Percentiles rank a stretch among this genome's conserved stretches.
Evolutionary conservation across 257 asterid genomes (phyloP).

Genomic region (Jacaranda mimosifolia): DNA sequence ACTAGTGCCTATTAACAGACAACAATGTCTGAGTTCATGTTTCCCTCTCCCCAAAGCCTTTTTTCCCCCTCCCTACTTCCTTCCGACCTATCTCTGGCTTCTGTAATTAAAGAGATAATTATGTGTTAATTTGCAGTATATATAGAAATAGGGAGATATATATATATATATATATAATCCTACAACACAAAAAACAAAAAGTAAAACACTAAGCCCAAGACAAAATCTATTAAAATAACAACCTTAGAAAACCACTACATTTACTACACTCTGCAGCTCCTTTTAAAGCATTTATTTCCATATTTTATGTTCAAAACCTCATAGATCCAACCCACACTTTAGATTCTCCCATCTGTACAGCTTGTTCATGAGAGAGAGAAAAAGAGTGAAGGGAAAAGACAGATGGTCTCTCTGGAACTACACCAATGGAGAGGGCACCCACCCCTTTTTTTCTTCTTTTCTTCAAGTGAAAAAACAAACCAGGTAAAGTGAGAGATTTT

Average conservation of each 20-base stretch:
- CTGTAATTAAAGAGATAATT: slow-evolving; percentile 37
- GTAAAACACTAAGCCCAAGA: slow-evolving; percentile 58
- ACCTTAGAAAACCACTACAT: slow-evolving; percentile 54
- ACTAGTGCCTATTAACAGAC: slow-evolving; percentile 40
- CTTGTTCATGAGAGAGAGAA: slow-evolving; percentile 40
- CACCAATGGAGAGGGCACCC: too few relatives aligned
- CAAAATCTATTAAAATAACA: slow-evolving; percentile 49
- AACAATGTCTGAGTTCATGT: slow-evolving; percentile 39
- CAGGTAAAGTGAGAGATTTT: slow-evolving; percentile 52
- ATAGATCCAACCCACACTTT: slow-evolving; percentile 69
- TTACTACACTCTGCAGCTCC: slow-evolving; percentile 65
- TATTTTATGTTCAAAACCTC: slow-evolving; percentile 66
- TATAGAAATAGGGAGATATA: slow-evolving; percentile 19
- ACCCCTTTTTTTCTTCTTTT: neutral
- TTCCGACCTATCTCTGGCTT: slow-evolving; percentile 55
- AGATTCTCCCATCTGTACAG: slow-evolving; percentile 68
- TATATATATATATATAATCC: slow-evolving; percentile 39
- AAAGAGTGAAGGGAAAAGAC: slow-evolving; percentile 28
- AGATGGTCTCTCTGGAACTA: slow-evolving; percentile 34
- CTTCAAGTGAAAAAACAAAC: slow-evolving; percentile 34
- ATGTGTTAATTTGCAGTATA: slow-evolving; percentile 26
- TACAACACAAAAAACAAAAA: slow-evolving; percentile 73
- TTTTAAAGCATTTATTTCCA: slow-evolving; percentile 57
- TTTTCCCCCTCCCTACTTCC: slow-evolving; percentile 36
- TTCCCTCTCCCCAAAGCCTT: slow-evolving; percentile 57